Evolutionary conservation across 1,284 basidiomycete species (phyloP), one percentile per base, ranked within the genome.

Genomic region (Crucibulum parvulum): DNA sequence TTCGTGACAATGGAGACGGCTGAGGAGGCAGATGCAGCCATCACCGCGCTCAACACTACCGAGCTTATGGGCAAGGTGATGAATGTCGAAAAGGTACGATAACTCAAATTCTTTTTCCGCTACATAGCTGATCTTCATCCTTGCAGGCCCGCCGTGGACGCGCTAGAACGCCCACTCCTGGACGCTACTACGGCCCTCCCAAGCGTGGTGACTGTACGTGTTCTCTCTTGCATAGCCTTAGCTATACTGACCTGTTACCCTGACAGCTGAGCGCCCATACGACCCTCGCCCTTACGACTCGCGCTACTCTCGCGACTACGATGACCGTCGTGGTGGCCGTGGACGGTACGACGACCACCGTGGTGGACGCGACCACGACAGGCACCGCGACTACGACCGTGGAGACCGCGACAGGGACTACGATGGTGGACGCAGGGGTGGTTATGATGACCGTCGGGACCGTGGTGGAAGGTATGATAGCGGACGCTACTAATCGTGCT

Each of bases 121-220:
- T 52, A 31, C 47, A 13, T 50, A 51, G 10, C 45, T 52, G 38
- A 34, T 37, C 10, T 51, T 18, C 51, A 34, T 41, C 62, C 50
- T 46, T 15, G 35, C 63, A 96, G 94, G 96, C 96, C 70, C 93
- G 94, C 63, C 92, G 96, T 72, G 95, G 92, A 60, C 92, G 96
- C 67, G 95, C 96, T 18, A 87, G 96, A 64, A 98, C 96, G 6
- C 96, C 96, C 4, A 99, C 96, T 10, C 96, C 96, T 13, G 96
- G 96, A 51, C 83, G 92, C 59, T 99, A 99, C 86, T 94, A 93
- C 67, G 95, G 95, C 0, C 94, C 95, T 43, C 92, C 94, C 57
- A 95, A 96, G 78, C 85, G 90, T 51, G 80, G 83, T 57, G 89
- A 91, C 60, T 74, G 87, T 87, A 79, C 37, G 70, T 57, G 24